Base-by-base conservation (phyloP, 768 basidiomycete species). In the Boletus barrowsii region DNA sequence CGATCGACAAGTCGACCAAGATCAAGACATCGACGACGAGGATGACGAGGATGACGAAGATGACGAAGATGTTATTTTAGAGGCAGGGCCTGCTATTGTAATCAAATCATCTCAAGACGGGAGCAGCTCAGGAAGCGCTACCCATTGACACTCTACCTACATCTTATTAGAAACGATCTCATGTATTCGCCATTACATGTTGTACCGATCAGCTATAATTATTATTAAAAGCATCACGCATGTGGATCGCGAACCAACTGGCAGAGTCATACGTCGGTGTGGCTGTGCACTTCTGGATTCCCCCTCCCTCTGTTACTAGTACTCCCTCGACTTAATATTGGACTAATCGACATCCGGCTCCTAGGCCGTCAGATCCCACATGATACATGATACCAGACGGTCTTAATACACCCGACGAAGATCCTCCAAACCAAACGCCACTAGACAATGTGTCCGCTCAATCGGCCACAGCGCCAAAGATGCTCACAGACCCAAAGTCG, bases 51-150 rank as follows among this genome's bases (percentile, higher is more conserved):
- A 29, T 9, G 29, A 29, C 8, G 29, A 29, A 9, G 29, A 29
- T 29, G 87, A 89, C 60, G 82, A 79, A 18, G 88, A 90, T 60
- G 70, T 90, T 22, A 87, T 90, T 62, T 72, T 90, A 62, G 88
- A 89, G 71, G 80, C 86, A 18, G 88, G 88, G 1, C 87, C 88
- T 4, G 78, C 81, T n/a, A 68, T 81, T 39, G 65, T 77, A n/a
- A 66, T 77, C 29, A 79, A 80, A 62, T 59, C 58, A 40, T 36
- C 60, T 36, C 49, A 61, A 24, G 69, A 65, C 24, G 61, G 50
- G 47, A 46, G 51, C 53, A 56, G 59, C 59, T 68, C 61, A 13
- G 65, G 67, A 61, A 68, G 65, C 55, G 42, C 43, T 10, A 1
- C 55, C 41, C 57, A 39, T 49, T 66, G 47, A 60, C 50, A 56